phyloP scores from a whole-genome alignment of 768 basidiomycete genomes.

The Amyloporia xantha region DNA sequence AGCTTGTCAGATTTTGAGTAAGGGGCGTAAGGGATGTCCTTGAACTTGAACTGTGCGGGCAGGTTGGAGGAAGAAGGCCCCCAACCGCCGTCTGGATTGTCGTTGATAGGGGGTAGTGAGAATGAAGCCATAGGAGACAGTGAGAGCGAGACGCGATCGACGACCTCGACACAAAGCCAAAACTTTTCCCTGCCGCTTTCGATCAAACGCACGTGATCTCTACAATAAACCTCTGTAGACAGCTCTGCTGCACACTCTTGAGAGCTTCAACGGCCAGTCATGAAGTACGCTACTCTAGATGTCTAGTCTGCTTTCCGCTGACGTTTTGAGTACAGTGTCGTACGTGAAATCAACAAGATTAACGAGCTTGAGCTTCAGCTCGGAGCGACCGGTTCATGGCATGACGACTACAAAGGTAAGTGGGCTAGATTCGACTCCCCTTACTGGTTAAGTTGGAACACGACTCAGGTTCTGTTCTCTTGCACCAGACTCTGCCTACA shows the following conservation, averaged over 20 bases:
- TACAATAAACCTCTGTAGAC: not conserved
- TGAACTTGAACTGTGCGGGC: constrained; percentile 92
- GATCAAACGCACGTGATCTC: not conserved
- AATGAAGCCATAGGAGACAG: constrained; percentile 66
- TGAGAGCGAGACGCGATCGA: no score
- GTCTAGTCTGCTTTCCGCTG: not conserved
- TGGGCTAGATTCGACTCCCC: not conserved
- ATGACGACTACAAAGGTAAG: constrained; percentile 88
- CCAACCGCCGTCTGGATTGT: constrained; percentile 93
- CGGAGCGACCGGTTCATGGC: constrained; percentile 77
- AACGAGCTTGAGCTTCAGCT: constrained; percentile 86
- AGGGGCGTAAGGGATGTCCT: constrained; percentile 97
- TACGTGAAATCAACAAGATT: constrained; percentile 89
- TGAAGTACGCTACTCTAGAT: constrained; percentile 61
- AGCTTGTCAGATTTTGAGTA: constrained; percentile 99
- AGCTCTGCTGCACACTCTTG: not conserved
- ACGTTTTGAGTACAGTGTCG: constrained; percentile 50
- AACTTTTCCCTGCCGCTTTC: not conserved
- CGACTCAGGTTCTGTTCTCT: constrained; percentile 1
- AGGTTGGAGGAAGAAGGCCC: constrained; percentile 78
- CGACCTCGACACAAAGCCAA: no score
- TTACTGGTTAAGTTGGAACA: not conserved
- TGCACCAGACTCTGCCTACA: constrained; percentile 88
- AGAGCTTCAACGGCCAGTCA: constrained; percentile 22
- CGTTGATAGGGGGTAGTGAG: constrained; percentile 79